Evolutionary conservation across 106 monocot genomes (phyloP).

Genomic region (Dioscorea alata): DNA sequence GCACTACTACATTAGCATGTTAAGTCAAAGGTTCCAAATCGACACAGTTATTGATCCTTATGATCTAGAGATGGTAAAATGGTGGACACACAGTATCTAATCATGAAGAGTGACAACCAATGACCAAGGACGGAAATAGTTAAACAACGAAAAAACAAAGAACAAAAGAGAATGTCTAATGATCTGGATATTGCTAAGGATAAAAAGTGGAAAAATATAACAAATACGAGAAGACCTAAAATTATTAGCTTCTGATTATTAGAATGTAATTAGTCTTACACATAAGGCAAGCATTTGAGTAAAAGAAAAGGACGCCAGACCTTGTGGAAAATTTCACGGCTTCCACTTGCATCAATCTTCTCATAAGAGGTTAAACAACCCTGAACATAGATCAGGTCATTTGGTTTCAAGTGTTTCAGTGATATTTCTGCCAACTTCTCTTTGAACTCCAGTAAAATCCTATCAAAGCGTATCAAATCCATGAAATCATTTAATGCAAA

Average conservation of each 20-base stretch:
- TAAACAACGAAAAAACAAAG: not conserved
- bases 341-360: conserved; percentile 29
- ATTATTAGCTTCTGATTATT: not conserved
- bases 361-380: conserved; percentile 51
- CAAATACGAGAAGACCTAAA: not conserved
- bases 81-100: too few species aligned
- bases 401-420: conserved; percentile 42
- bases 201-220: not conserved
- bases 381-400: conserved; percentile 60
- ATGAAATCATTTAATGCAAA: not conserved
- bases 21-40: too few species aligned
- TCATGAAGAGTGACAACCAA: too few species aligned
- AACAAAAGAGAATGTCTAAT: not conserved
- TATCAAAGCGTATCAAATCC: conserved; percentile 16
- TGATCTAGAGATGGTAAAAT: too few species aligned
- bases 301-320: conserved; percentile 11
- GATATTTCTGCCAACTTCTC: conserved; percentile 45
- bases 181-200: not conserved
- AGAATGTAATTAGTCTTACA: not conserved
- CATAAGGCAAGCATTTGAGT: not conserved
- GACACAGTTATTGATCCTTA: too few species aligned
- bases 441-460: conserved; percentile 40
- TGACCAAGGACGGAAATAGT: too few species aligned
- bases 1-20: too few species aligned
- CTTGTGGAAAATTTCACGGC: conserved; percentile 37